These are phyloP conservation scores for Calycina herbarum DNA, from an alignment of 2,329 filamentous ascomycete species.

Conservation along the genomic window DNA sequence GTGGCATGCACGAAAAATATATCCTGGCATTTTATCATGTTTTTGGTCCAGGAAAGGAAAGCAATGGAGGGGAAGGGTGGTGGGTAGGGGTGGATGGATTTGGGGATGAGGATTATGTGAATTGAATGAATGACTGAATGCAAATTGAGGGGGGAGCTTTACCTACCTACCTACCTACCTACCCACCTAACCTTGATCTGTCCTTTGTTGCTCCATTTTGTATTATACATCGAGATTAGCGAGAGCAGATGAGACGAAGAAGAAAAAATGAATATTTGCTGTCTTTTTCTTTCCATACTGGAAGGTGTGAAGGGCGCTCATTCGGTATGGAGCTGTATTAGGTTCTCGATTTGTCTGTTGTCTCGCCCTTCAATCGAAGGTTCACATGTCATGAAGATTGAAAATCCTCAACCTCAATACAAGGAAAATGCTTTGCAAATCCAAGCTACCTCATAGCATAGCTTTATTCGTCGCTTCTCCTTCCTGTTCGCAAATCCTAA, in stretches of 20 bases:
- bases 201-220: not conserved
- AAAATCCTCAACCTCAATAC: no score
- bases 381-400: no score
- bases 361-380: no score
- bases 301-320: not conserved
- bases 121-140: not conserved
- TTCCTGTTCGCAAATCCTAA: slow-evolving; percentile 41
- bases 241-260: not conserved
- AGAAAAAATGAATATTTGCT: not conserved
- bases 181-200: not conserved
- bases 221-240: slow-evolving; percentile 2
- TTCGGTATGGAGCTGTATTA: not conserved
- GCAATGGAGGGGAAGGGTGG: not conserved
- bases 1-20: not conserved
- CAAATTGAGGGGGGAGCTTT: not conserved
- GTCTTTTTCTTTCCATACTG: not conserved
- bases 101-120: not conserved
- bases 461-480: not conserved
- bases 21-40: slow-evolving; percentile 4
- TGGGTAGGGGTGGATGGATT: not conserved
- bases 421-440: no score
- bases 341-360: no score
- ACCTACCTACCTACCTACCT: not conserved
- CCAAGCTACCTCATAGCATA: not conserved
- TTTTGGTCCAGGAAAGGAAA: not conserved